Conservation (phyloP, 2,329 filamentous ascomycete genomes). For the Phialocephala sp. region DNA sequence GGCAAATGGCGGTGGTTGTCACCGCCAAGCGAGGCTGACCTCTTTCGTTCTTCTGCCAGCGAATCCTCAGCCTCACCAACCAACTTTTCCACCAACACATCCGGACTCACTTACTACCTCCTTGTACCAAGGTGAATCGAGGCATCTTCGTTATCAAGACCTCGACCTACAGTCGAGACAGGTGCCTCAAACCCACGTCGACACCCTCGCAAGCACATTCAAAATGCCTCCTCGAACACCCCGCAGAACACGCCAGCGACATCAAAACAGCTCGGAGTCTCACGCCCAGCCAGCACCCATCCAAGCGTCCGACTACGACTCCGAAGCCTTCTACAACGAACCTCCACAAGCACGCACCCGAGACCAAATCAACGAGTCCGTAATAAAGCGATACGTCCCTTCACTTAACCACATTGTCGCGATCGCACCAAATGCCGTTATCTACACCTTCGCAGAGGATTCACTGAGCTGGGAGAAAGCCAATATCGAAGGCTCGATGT, state of each 20-base stretch:
- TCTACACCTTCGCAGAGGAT: slow-evolving; percentile 77
- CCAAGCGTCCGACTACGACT: slow-evolving; percentile 60
- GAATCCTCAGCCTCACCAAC: slow-evolving; percentile 12
- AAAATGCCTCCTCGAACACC: slow-evolving; percentile 22
- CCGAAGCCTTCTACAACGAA: slow-evolving; percentile 48
- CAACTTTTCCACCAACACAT: not conserved
- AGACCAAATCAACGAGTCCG: slow-evolving; percentile 84
- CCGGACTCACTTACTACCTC: not conserved
- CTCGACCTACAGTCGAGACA: not conserved
- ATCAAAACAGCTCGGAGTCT: slow-evolving; percentile 45
- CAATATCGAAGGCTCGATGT: slow-evolving; percentile 85
- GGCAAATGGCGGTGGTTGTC: not conserved
- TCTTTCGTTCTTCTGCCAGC: not conserved
- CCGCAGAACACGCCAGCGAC: slow-evolving; percentile 43
- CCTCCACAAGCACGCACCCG: slow-evolving; percentile 64
- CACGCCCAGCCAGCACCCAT: slow-evolving; percentile 42
- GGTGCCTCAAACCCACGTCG: not conserved
- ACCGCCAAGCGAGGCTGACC: slow-evolving; percentile 9
- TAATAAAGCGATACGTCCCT: slow-evolving; percentile 82
- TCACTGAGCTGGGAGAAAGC: slow-evolving; percentile 81
- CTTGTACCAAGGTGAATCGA: not conserved
- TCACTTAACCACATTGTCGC: slow-evolving; percentile 75
- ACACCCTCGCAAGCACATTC: too few relatives aligned
- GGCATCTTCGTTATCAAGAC: not conserved
- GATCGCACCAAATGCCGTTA: slow-evolving; percentile 82